These are phyloP conservation scores for Yamadazyma triangularis DNA, from an alignment of 1,139 yeast genomes.

Conservation along the genomic window DNA sequence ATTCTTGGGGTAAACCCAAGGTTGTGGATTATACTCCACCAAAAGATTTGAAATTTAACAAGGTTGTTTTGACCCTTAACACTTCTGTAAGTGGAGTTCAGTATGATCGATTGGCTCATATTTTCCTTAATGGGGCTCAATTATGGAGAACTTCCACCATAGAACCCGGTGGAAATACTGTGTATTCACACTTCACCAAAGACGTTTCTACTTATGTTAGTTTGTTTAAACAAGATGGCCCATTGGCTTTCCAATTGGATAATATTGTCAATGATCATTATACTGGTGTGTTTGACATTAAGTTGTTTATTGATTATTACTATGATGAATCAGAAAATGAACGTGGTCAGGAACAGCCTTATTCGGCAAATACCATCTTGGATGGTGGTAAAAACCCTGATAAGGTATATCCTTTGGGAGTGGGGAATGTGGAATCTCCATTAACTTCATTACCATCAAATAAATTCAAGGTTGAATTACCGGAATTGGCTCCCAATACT, in stretches of 20 bases:
- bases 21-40: conserved; percentile 19
- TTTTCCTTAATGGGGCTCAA: conserved; percentile 61
- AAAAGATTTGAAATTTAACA: conserved; percentile 40
- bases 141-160: conserved; percentile 85
- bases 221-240: conserved; percentile 42
- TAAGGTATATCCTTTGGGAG: conserved; percentile 13
- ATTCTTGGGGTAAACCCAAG: conserved; percentile 35
- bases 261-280: conserved; percentile 54
- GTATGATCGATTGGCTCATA: conserved; percentile 71
- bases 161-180: conserved; percentile 58
- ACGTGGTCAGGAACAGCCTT: not conserved
- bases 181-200: conserved; percentile 48
- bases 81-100: conserved; percentile 65
- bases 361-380: not conserved
- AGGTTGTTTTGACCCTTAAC: conserved; percentile 55
- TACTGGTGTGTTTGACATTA: conserved; percentile 59
- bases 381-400: conserved; percentile 2
- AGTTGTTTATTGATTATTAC: conserved; percentile 47
- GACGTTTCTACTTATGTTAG: conserved; percentile 59
- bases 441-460: conserved; percentile 40
- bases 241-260: conserved; percentile 54
- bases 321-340: conserved; percentile 5
- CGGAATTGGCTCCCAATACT: conserved; percentile 43
- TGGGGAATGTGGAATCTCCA: conserved; percentile 21
- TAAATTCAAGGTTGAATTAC: conserved; percentile 31